phyloP scores from a whole-genome alignment of 805 yeast species.

The Yamadazyma kitorensis region DNA sequence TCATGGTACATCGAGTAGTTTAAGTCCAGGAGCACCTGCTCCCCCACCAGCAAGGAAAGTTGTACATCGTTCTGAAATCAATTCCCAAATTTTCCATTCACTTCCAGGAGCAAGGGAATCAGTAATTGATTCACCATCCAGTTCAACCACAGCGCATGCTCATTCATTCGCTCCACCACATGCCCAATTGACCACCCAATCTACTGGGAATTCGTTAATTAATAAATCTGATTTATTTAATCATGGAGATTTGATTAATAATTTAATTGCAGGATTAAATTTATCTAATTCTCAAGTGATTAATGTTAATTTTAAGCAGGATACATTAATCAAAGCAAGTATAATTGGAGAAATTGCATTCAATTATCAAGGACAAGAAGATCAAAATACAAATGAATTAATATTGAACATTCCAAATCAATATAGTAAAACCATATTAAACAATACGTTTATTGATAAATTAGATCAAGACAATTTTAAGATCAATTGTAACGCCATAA shows the following conservation, averaged over 20 bases:
- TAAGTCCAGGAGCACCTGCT: conserved; percentile 40
- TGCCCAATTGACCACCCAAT: conserved; percentile 23
- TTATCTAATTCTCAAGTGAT: conserved; percentile 85
- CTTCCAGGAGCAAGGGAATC: conserved; percentile 40
- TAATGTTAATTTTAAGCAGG: conserved; percentile 71
- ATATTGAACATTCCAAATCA: conserved; percentile 43
- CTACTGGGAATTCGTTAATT: conserved; percentile 36
- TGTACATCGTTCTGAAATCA: conserved; percentile 23
- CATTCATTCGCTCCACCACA: conserved; percentile 32
- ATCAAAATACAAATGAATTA: conserved; percentile 16
- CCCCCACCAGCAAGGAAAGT: conserved; percentile 60
- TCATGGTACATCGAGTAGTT: conserved; percentile 5
- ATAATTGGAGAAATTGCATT: conserved; percentile 85
- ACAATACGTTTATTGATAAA: conserved; percentile 33
- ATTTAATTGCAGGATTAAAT: conserved; percentile 63
- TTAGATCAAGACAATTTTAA: conserved; percentile 33
- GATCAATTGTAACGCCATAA: conserved; percentile 47
- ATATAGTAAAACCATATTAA: conserved; percentile 48
- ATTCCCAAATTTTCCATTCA: conserved; percentile 47
- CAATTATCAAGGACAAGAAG: conserved; percentile 43
- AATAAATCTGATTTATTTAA: conserved; percentile 21
- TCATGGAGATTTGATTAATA: conserved; percentile 14
- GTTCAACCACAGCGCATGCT: conserved; percentile 4
- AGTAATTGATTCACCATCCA: conserved; percentile 15
- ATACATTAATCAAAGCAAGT: conserved; percentile 55